phyloP scores from a whole-genome alignment of 139 green algal genomes.

The Chlorella vulgaris region DNA sequence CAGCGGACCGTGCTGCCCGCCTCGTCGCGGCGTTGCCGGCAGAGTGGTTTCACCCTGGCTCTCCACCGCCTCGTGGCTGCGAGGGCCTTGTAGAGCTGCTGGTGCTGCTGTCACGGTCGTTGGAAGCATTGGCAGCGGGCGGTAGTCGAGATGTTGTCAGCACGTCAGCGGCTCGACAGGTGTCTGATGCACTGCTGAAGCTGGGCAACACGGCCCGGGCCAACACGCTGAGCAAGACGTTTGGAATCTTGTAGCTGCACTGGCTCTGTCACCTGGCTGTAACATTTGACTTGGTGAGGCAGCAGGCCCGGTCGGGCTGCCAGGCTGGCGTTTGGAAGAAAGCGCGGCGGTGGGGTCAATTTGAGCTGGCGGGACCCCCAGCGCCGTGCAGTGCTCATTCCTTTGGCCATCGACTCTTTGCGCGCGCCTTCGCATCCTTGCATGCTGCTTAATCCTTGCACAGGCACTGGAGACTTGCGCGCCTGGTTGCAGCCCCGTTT shows the following conservation, averaged over 20 bases:
- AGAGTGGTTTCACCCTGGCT: constrained; percentile 44
- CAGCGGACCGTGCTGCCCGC: constrained; percentile 48
- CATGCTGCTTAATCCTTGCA: no score
- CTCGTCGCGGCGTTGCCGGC: constrained; percentile 47
- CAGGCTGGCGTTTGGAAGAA: no score
- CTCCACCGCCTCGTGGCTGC: neutral
- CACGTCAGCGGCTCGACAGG: neutral
- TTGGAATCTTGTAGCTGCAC: neutral
- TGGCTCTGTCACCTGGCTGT: neutral
- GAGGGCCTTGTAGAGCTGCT: constrained; percentile 27
- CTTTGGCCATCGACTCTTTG: no score
- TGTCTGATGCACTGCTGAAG: neutral
- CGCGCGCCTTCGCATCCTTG: no score
- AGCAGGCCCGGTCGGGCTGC: neutral
- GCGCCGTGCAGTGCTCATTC: no score
- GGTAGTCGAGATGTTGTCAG: neutral
- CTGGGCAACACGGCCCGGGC: neutral
- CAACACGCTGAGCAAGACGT: neutral
- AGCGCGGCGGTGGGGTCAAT: no score
- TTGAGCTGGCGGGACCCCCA: no score
- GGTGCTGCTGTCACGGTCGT: constrained; percentile 6
- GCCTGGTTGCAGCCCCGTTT: no score
- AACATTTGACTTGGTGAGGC: neutral
- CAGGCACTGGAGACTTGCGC: no score
- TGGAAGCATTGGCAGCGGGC: constrained; percentile 19